Evolutionary conservation across 306 rosid genomes (phyloP), one percentile per base, ranked within the genome.

Genomic region (Dalbergia oliveri): DNA sequence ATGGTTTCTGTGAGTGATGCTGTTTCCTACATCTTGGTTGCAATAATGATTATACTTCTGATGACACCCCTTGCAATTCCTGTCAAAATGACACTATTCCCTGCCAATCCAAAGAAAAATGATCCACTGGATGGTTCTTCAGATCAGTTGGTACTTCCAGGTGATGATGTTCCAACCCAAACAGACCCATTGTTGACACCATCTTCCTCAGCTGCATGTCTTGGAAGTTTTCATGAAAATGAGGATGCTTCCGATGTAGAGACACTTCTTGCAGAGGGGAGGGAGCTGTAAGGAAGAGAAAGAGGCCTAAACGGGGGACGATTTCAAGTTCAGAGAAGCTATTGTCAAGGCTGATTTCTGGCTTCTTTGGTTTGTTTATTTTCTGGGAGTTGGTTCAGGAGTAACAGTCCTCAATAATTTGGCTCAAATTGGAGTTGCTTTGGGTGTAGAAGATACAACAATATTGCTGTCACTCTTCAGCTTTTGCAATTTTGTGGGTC

Each of bases 261-360:
- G 69, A 86, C 65, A 34, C 98, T 94, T 76, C 90, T 94, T 79
- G 97, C 97, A 26, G 88, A 87, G 59, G 98, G 62, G 94, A 89
- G 72, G 98, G 97, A 70, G 98, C 94, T 3, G 83, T 94, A 21
- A 89, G 86, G 85, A 86, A 82, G 88, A 94, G 83, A 83, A 89
- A 85, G 81, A 89, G 87, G 60, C 97, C 98, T 58, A 93, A 77
- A 72, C 85, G 98, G 65, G 97, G 31, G 98, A 94, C 78, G 98
- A 94, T 89, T 94, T 94, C 87, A 88, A 77, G 84, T 60, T 92
- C 59, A 75, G 54, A 5, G 93, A 94, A 79, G 97, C 89, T 16
- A 18, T 94, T 8, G n/a, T 91, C 77, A 94, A 92, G 87, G 97
- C 97, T 50, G 98, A 94, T 83, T 94, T 94, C 78, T 94, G 98